Base-by-base conservation (phyloP, 768 basidiomycete genomes). In the Kondoa malvinella region DNA sequence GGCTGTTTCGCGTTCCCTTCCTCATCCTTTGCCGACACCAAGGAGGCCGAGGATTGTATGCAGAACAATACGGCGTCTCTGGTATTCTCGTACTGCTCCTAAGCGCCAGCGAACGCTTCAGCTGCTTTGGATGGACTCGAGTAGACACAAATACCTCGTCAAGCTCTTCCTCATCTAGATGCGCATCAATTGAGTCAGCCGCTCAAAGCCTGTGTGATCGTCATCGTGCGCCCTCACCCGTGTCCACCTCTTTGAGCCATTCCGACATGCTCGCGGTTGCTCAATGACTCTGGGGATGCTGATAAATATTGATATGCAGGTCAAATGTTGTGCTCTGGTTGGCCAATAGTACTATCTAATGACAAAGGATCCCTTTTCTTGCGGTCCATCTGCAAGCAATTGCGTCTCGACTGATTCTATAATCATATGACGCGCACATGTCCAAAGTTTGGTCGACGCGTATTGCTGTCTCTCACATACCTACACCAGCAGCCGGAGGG, bases 11-110 rank as follows among this genome's bases (percentile, higher is more conserved):
- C 62, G 17, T 60, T 31, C 25, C n/a, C 59, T 17, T 67, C 57
- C 8, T 78, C 14, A 83, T 82, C 72, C 86, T 84, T 29, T 87
- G 85, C 62, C 80, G 80, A 57, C 29, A 87, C 85, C 94, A 97
- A 96, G 14, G 89, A 88, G 66, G 83, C 80, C 0, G 92, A 94
- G 70, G 89, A 90, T 77, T 99, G 92, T 68, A 99, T 89, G 76
- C 87, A 88, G 79, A 96, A 95, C n/a, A 97, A 78, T 59, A 94
- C 86, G 33, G 91, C 88, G 73, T 96, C 91, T 69, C 83, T 83
- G 71, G 86, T 85, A 64, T 84, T 65, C 17, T 34, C 33, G 61
- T 71, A 64, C 26, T 69, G 63, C 21, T 67, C 63, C 21, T 57
- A 25, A 4, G 4, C 8, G 4, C 27, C 8, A 26, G 25, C 25